Base-by-base conservation (phyloP, 352 stramenopile species). In the Lagenidium giganteum region DNA sequence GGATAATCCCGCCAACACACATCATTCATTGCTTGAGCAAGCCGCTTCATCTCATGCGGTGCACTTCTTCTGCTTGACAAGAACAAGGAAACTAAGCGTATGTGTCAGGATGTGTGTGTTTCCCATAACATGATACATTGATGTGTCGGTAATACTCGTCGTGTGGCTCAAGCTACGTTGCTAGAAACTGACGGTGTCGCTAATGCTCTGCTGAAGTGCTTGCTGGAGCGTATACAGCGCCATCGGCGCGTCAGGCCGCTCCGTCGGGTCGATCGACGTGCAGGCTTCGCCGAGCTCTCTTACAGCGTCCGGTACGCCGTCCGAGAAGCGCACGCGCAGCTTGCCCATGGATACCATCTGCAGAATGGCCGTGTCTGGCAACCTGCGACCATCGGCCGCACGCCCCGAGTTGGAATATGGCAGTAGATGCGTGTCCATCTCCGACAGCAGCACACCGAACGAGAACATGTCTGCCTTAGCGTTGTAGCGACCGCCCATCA, bases 391-490 rank as follows among this genome's bases (percentile, higher is more conserved):
- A 7, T 22, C 24, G 8, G 17, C 31, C 2, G 40, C 22, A 13
- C 25, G 22, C 28, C 30, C 17, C 16, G 42, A 36, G 28, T 50
- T 20, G 6, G 47, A 28, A 28, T 61, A 68, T 16, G 58, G 58
- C 31, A 64, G 27, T 16, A 33, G 21, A 8, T 69, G 59, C 8
- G 52, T 52, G 20, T 54, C 52, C 29, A 61, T 16, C 28, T 61
- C 52, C 1, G 39, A 42, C 22, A 61, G 24, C 8, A 84, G 34
- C n/a, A 84, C 50, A 25, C 68, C 71, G 30, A 84, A 68, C 9
- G 65, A 74, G 36, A 75, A 85, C 8, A 84, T 41, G 18, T 63
- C 54, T 25, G 41, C 43, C 37, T 53, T 53, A 0, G 57, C 35
- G 18, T 57, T 35, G 40, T 63, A 63, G 28, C 41, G 47, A 14